Evolutionary conservation across 2,329 filamentous ascomycete genomes (phyloP), one percentile per base, ranked within the genome.

Genomic region (Ophiocordyceps camponoti-saundersi): DNA sequence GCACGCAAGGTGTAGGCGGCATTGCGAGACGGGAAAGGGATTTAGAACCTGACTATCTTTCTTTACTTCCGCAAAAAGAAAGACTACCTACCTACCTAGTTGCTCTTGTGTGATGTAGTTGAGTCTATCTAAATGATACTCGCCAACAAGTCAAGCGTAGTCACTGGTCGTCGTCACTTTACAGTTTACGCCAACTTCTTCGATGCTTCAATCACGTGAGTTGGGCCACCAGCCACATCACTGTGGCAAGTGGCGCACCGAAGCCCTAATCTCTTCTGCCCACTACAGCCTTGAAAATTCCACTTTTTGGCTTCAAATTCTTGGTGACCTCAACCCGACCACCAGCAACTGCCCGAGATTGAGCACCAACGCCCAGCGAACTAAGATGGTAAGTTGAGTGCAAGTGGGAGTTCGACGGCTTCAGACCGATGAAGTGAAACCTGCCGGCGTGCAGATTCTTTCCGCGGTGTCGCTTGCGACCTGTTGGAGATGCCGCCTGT

Each of bases 1-100:
- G 70, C 46, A 79, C 78, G 61, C 92, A 98, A 21, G 74, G 67
- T 20, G 76, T 73, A 21, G 88, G 86, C 8, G 88, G 73, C 90
- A 95, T 94, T 23, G 56, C 42, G 15, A 15, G 34, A 12, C 8
- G 12, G 30, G 26, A 29, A 10, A 11, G 3, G 26, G 11, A 6
- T 5, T 29, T 26, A 6, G 4, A 29, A 10, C 26, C 7, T 29
- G 7, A 29, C 11, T 29, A 10, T 6, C 8, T 29, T 29, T 29
- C 26, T 29, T 6, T n/a, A n/a, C n/a, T n/a, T n/a, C n/a, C n/a
- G n/a, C n/a, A 29, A 10, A 29, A 6, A 6, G 5, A 29, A 29
- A 10, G 26, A 5, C 8, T 5, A 8, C 4, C 23, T 26, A 26
- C 23, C 8, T 26, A 4, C 4, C 8, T 26, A 8, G 4, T 26